Evolutionary conservation across 2,329 filamentous ascomycete genomes (phyloP), one percentile per base, ranked within the genome.

Genomic region (Triangularia verruculosa): DNA sequence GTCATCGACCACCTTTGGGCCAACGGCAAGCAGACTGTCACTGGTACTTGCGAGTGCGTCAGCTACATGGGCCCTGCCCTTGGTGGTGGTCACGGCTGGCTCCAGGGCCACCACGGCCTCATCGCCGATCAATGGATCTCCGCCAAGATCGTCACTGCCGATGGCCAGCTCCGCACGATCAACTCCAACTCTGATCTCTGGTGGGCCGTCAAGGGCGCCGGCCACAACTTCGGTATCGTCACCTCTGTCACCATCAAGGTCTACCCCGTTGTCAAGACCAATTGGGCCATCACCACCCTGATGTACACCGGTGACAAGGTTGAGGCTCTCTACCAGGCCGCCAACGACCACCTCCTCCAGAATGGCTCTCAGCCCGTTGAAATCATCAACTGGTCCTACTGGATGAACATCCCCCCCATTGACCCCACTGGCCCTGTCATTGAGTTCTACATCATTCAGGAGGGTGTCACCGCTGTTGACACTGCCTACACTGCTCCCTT

Each of bases 161-260:
- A 83, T 64, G 83, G 84, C 13, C 76, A 71, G 9, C 58, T 72
- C 70, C 66, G 75, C 69, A 63, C 76, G 70, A 69, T 72, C 74
- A 79, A 55, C 8, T 68, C 76, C 71, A 69, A 72, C 74, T 73
- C 77, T 0, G 82, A 85, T 52, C 77, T 87, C 8, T 86, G 78
- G 70, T 87, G 83, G 84, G 84, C 76, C 0, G 77, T 87, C 67
- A 76, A 77, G 57, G 84, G 84, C 4, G 84, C 83, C 1, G 84
- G 83, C 0, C 81, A 85, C 64, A 86, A 86, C 72, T 86, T 86
- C 63, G 84, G 84, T 47, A 79, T 86, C 60, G 80, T 86, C 15
- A 84, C 80, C 1, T 78, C 77, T 3, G 70, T 78, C 17, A 78
- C 74, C 1, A 74, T 75, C 17, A 80, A 81, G 69, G 77, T 84